Evolutionary conservation across 2,329 filamentous ascomycete species (phyloP).

Genomic region (Alternaria triticimaculans): DNA sequence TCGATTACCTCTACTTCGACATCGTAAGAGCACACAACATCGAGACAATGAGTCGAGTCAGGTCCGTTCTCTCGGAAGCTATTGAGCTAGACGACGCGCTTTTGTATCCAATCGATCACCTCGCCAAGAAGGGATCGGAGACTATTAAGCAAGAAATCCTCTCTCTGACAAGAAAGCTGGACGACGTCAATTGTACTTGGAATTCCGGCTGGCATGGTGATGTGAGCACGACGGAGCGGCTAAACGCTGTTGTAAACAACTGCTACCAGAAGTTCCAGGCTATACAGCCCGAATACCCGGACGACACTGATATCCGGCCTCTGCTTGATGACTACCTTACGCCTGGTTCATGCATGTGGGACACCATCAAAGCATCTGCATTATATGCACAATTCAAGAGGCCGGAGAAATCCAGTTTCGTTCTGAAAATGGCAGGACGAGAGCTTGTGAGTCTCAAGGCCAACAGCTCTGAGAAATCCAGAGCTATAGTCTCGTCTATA

Average conservation of each 20-base stretch:
- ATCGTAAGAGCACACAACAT: slow-evolving; percentile 55
- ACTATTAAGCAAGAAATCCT: slow-evolving; percentile 20
- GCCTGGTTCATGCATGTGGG: slow-evolving; percentile 46
- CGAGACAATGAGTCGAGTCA: slow-evolving; percentile 36
- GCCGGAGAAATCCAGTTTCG: slow-evolving; percentile 35
- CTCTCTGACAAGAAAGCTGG: background rate
- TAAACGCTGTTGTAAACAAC: slow-evolving; percentile 20
- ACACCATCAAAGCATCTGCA: slow-evolving; percentile 55
- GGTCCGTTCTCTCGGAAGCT: slow-evolving; percentile 28
- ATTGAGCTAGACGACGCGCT: slow-evolving; percentile 31
- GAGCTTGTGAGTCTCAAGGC: slow-evolving; percentile 51
- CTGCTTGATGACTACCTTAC: slow-evolving; percentile 23
- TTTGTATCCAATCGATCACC: slow-evolving; percentile 12
- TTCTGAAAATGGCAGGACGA: slow-evolving; percentile 50
- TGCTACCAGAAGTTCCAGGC: slow-evolving; percentile 29
- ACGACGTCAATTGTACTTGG: slow-evolving; percentile 15
- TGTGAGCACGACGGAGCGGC: slow-evolving; percentile 4
- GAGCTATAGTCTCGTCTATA: slow-evolving; percentile 26
- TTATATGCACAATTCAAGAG: slow-evolving; percentile 39
- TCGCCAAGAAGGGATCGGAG: background rate
- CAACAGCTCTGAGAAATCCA: slow-evolving; percentile 3
- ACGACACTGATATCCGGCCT: slow-evolving; percentile 16
- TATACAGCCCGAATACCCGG: slow-evolving; percentile 21
- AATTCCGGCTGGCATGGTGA: background rate
- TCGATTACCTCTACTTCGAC: slow-evolving; percentile 67